Evolutionary conservation across 2,329 filamentous ascomycete genomes (phyloP), one percentile per base, ranked within the genome.

Genomic region (Lachnellula subtilissima): DNA sequence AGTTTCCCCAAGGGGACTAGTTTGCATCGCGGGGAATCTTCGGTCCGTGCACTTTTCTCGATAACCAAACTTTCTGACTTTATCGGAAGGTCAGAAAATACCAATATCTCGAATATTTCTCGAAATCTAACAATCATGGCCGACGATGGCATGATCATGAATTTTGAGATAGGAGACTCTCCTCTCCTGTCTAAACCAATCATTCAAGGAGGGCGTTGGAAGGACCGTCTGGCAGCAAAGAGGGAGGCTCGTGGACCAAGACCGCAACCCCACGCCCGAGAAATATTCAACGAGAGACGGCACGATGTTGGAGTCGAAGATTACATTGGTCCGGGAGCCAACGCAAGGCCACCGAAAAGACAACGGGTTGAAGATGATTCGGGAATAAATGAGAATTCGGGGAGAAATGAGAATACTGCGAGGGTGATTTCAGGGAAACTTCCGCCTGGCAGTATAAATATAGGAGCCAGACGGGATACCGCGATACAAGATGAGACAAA

Each of bases 81-180:
- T 32, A 48, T 40, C 56, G 23, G n/a, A 47, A 19, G 48, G 19
- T 32, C 25, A 53, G 22, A 51, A 36, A 55, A 39, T 47, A 40
- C 48, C 22, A 25, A 53, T 22, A 17, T 23, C n/a, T 11, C 19
- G 42, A 50, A 49, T 12, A 47, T 48, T 28, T 17, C 8, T 39
- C 23, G 23, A 39, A 45, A 48, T 40, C 46, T 42, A 57, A 57
- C 61, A 65, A 56, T 42, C 51, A 97, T 97, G 92, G 89, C 89
- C 51, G 92, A 97, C 77, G 89, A 96, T 85, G 91, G 91, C 64
- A 88, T 99, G 84, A 82, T 97, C 55, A 78, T 97, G 70, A 97
- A 97, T 67, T 97, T 97, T 71, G 86, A 91, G 65, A 77, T 96
- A 55, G 81, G 83, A 28, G 85, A 89, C 58, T 81, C 77, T 17